Base-by-base conservation (phyloP, 768 basidiomycete species). In the Vararia minispora region DNA sequence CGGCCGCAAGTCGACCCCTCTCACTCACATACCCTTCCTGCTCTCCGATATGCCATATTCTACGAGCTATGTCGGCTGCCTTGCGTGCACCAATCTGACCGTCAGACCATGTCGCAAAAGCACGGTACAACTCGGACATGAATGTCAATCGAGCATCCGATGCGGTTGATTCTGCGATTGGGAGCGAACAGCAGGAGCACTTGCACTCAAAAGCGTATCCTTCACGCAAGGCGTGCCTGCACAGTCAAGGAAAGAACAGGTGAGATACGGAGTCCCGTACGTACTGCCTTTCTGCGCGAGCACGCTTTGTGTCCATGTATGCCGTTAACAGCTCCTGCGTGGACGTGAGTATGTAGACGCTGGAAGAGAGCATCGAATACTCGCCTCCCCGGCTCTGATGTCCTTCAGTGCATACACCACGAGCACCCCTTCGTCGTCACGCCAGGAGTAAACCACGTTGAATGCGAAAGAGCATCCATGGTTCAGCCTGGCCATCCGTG, bases 381-480 rank as follows among this genome's bases (percentile, higher is more conserved):
- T 8, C 30, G 73, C 76, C 57, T 74, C 61, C 33, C 76, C 79
- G 45, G 59, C 57, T 20, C 46, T 48, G 22, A 81, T 67, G 38
- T 59, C 55, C 49, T 70, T 76, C 38, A 80, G 46, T 7, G 78
- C 77, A 53, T 79, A 62, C 4, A 81, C 71, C 25, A 74, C 66
- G 16, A 79, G 48, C 3, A 56, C 55, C 9, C 56, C 51, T 39
- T 75, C 72, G 21, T 58, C 50, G 30, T 69, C 64, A 35, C 74
- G 60, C 72, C 72, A 81, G 0, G 63, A 63, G 49, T 81, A 81
- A 10, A 80, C 72, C 4, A 63, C 65, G 53, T 80, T 80, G 59
- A 83, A 81, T 5, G 75, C 75, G 37, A 66, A 62, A 3, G 76
- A 71, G 49, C 79, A 81, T 0, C 74, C 79, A 44, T 81, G 79